Base-by-base conservation (phyloP, 1,284 basidiomycete genomes). In the Malassezia dermatis region DNA sequence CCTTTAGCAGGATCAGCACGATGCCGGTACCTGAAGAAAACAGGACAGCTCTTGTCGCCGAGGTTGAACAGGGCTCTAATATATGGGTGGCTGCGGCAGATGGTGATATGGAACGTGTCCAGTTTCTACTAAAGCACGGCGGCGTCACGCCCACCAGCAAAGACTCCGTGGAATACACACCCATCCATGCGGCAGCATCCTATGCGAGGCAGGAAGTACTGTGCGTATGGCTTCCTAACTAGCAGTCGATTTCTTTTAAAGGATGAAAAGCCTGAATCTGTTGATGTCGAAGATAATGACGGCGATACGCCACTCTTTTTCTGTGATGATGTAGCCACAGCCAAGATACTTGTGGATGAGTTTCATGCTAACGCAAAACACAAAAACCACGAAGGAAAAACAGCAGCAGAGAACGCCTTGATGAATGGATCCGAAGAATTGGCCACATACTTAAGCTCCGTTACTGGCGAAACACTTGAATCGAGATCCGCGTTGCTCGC, bases 81-180 rank as follows among this genome's bases (percentile, higher is more conserved):
- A 66, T 74, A 52, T 74, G 71, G 71, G 59, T 70, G 19, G 70
- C 71, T 1, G 70, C 69, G 1, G 66, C 62, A 19, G 71, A 74
- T 45, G 71, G 71, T 40, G 67, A 72, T 34, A 52, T 68, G 4
- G 61, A 60, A 1, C 59, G 65, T 17, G 71, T 74, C 37, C 53
- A 60, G 26, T 51, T 61, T n/a, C 61, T 69, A 30, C 52, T 74
- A 19, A 64, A 69, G 7, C 31, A 40, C 12, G 63, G 64, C 31
- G 60, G 62, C 49, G 48, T 65, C 28, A 64, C 62, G 2, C 67
- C 70, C 8, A 63, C 54, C 11, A 60, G 56, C 32, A 53, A 62
- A 7, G 71, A 74, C 51, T 48, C 58, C 26, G 62, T 59, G 53
- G 64, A 63, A 2, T 74, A 74, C 46, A 74, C 70, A 15, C 70